Conservation (phyloP, 371 early-diverging fungal genomes). For the Mucor circinelloides region DNA sequence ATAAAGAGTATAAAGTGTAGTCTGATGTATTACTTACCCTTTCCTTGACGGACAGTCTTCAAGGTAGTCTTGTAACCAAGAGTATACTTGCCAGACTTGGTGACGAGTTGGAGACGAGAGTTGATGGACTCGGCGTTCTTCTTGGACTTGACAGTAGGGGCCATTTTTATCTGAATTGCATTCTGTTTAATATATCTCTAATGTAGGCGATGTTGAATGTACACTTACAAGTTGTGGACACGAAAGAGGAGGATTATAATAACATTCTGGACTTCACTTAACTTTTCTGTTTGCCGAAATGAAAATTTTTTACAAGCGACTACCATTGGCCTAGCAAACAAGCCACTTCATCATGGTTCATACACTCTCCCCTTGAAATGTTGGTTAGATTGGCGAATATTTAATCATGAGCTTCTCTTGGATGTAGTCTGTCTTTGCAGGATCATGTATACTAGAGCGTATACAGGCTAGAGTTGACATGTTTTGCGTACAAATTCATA, state of each 20-base stretch:
- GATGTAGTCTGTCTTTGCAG: not conserved
- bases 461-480: not conserved
- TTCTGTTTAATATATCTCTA: not conserved
- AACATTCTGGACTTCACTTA: not conserved
- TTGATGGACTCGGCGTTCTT: conserved; percentile 92
- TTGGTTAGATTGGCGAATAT: not conserved
- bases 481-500: not conserved
- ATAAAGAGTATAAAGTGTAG: conserved; percentile 2
- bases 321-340: not conserved
- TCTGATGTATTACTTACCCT: conserved; percentile 66
- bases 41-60: conserved; percentile 94
- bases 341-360: not conserved
- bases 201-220: not conserved
- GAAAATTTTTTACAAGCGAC: not conserved
- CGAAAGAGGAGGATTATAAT: conserved; percentile 6
- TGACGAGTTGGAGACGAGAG: conserved; percentile 96
- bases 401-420: not conserved
- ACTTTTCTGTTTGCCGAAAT: not conserved
- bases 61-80: conserved; percentile 98
- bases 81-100: conserved; percentile 98
- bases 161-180: conserved; percentile 32
- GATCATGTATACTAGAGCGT: not conserved
- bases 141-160: conserved; percentile 66
- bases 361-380: not conserved
- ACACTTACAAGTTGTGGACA: conserved; percentile 6